Conservation (phyloP, 345 rosid species). For the Populus deltoides region DNA sequence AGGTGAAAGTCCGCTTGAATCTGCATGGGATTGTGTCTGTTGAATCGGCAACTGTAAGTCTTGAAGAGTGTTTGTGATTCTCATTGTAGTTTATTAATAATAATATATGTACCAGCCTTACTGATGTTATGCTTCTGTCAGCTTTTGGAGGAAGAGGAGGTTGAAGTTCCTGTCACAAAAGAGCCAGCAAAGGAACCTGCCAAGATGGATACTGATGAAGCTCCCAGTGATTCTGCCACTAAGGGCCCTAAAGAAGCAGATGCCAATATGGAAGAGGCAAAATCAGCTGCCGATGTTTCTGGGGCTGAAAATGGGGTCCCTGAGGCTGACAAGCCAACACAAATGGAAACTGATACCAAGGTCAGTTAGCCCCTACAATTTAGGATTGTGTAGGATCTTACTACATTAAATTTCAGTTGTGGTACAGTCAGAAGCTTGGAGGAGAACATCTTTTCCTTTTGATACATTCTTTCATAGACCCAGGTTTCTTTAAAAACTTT, state of each 20-base stretch:
- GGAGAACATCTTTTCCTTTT: neutral
- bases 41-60: conserved; percentile 82
- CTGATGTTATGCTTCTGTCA: conserved; percentile 24
- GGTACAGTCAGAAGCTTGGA: neutral
- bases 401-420: neutral
- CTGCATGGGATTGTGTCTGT: conserved; percentile 79
- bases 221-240: conserved; percentile 33
- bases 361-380: conserved; percentile 29
- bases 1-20: conserved; percentile 81
- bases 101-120: neutral
- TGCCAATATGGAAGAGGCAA: conserved; percentile 78
- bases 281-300: conserved; percentile 49
- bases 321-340: conserved; percentile 63
- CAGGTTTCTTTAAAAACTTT: neutral
- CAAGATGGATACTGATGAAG: conserved; percentile 82
- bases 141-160: conserved; percentile 95
- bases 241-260: conserved; percentile 61
- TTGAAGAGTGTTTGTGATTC: neutral
- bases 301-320: conserved; percentile 70
- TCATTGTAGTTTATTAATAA: neutral
- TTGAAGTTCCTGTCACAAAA: conserved; percentile 72
- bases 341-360: conserved; percentile 85
- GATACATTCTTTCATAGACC: neutral
- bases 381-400: neutral
- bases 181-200: conserved; percentile 50